A percentile compares a stretch with the other conserved stretches of the same genome.
Evolutionary conservation across 371 early-diverging fungal genomes (phyloP).

Genomic region (Mucor indicus): DNA sequence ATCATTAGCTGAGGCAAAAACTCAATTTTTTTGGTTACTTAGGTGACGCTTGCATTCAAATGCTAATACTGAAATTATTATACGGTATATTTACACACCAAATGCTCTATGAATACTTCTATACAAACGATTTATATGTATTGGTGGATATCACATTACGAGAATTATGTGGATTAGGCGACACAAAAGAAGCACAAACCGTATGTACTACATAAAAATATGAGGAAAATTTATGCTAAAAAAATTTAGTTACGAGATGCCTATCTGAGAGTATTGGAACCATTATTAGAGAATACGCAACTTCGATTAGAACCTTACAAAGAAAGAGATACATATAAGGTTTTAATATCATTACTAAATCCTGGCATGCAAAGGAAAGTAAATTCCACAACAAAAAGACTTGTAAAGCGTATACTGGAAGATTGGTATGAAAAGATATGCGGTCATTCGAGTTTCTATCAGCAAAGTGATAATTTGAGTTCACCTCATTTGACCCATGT

Average conservation of each 20-base stretch:
- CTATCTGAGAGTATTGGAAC: constrained; percentile 72
- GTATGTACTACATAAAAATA: constrained; percentile 36
- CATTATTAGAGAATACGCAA: constrained; percentile 68
- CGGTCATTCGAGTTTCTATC: not conserved
- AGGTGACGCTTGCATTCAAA: constrained; percentile 69
- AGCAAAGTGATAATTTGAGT: not conserved
- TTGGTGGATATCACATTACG: constrained; percentile 80
- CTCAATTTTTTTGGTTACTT: not conserved
- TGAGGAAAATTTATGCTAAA: too few species aligned
- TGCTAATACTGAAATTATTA: constrained; percentile 71
- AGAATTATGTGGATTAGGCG: constrained; percentile 72
- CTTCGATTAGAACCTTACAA: constrained; percentile 50
- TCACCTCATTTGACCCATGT: constrained; percentile 6
- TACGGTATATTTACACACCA: constrained; percentile 62
- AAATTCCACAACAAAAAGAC: constrained; percentile 29
- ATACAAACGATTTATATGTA: constrained; percentile 86
- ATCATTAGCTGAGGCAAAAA: too few species aligned
- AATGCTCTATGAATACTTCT: constrained; percentile 66
- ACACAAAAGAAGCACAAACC: constrained; percentile 58
- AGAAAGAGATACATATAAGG: constrained; percentile 44
- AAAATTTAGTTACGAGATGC: constrained; percentile 66
- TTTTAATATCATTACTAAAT: constrained; percentile 36
- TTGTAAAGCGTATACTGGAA: constrained; percentile 48
- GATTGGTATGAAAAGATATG: constrained; percentile 48
- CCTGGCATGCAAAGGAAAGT: constrained; percentile 32